Evolutionary conservation across 75 land plant species (phyloP), one percentile per base, ranked within the genome.

Genomic region (Picea glauca): DNA sequence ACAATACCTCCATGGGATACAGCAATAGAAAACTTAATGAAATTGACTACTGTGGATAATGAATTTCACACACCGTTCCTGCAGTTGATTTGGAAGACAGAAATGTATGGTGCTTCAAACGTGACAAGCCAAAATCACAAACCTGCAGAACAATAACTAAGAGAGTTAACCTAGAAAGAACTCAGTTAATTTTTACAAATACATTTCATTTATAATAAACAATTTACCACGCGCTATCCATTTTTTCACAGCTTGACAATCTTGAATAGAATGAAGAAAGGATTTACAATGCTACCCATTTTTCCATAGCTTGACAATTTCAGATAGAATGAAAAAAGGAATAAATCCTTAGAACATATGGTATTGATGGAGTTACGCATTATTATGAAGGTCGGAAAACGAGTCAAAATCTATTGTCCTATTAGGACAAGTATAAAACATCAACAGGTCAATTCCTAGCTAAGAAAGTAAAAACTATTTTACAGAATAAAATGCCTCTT

Each of bases 41-140:
- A 76, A 20, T 58, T 76, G 21, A 15, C 13, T 14, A 59, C 12
- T 18, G 35, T 20, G 54, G 54, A 43, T 20, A 20, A 40, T 70
- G 74, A 70, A 43, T 70, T 70, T 70, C 54, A 70, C 88, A 91
- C 78, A 98, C 99, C 72, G 99, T 98, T 83, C 99, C 99, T 67
- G 94, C 99, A 68, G 93, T 94, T 38, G 99, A 98, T 46, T 93
- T 94, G 74, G 99, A 95, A 80, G 99, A 95, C 79, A 98, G 83
- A 79, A 98, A 98, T 7, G 99, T 95, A 64, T 86, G 88, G 60
- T 95, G 99, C 85, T 98, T 98, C 88, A 95, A 75, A 60, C 99
- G 92, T 65, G 99, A 98, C 77, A 95, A 82, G 38, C 99, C 99
- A 98, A 98, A 98, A 85, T 98, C 99, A 88, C 93, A 84, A 56